phyloP scores from a whole-genome alignment of 2,329 filamentous ascomycete genomes.

The Colletotrichum endophyticum region DNA sequence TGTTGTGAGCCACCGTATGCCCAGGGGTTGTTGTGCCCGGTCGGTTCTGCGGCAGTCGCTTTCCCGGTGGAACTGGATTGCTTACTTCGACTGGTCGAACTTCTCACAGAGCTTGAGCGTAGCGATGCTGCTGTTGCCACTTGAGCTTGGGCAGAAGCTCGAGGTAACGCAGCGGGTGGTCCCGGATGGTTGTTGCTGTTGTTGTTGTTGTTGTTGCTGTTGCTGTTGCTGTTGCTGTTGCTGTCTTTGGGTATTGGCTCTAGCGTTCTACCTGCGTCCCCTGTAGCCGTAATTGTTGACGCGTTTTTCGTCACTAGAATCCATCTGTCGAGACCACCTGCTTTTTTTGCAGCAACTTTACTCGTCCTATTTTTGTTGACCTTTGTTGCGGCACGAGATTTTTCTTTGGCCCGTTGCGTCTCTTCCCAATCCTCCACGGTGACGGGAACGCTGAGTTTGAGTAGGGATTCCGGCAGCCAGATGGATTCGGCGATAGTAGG shows the following conservation, averaged over 20 bases:
- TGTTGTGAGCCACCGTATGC: constrained; percentile 48
- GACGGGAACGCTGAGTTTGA: constrained; percentile 25
- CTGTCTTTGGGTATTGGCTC: neutral
- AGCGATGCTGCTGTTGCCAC: neutral
- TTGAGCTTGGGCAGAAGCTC: neutral
- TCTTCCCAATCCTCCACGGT: constrained; percentile 25
- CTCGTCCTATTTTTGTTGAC: constrained; percentile 19
- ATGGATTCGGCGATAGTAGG: constrained; percentile 63
- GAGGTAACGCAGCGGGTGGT: neutral
- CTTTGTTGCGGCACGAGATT: constrained; percentile 26
- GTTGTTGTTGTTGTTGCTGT: neutral
- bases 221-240: neutral
- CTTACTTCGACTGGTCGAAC: constrained; percentile 32
- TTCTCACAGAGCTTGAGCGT: neutral
- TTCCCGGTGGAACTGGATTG: constrained; percentile 29
- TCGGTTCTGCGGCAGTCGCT: constrained; percentile 24
- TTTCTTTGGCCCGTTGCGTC: constrained; percentile 30
- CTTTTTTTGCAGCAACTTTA: constrained; percentile 25
- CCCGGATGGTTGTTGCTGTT: neutral
- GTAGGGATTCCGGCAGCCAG: constrained; percentile 41
- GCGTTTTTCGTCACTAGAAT: constrained; percentile 43
- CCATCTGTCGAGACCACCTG: constrained; percentile 44
- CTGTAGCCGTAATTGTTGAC: neutral
- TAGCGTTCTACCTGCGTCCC: neutral
- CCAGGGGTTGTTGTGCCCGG: constrained; percentile 36